Base-by-base conservation (phyloP, 352 stramenopile species). In the Globisporangium nagaii region DNA sequence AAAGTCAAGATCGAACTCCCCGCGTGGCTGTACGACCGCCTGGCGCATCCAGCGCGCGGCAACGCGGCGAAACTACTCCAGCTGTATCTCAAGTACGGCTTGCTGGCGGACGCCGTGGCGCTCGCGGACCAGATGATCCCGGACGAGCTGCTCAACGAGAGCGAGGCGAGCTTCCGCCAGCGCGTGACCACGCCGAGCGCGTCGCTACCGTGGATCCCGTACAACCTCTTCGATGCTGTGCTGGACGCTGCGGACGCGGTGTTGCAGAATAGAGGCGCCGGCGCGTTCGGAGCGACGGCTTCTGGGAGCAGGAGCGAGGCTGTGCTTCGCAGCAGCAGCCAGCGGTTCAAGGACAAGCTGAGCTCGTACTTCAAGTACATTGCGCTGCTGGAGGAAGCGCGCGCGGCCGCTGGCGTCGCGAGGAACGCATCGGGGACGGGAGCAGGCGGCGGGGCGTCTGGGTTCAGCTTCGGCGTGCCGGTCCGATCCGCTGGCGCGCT, bases 1-100 rank as follows among this genome's bases (percentile, higher is more conserved):
- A 65, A 85, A 37, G 68, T 81, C 22, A 88, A 88, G 65, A 70
- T 85, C 24, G 60, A 67, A 13, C 56, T 91, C 30, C 81, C 81
- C n/a, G 31, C 37, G 11, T 91, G 79, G 81, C 62, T 91, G 19
- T 66, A 73, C 13, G 42, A 73, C 13, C 65, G 69, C 8, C 39
- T 91, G 40, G 62, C 66, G 6, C 60, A 61, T 41, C 53, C 65
- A 6, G 66, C 60, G 12, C 58, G 53, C 7, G 75, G 78, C 22
- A 89, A 86, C 41, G 66, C 78, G 20, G 63, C 68, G 24, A 77
- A 80, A 45, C 50, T 91, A n/a, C 60, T 91, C 39, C 52, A 52
- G 31, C 56, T 88, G 9, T 87, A 79, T 30, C 37, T 91, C 25
- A 68, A 75, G 28, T 71, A 88, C 50, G 81, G 81, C 0, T 50